These are phyloP conservation scores for Cyclotella atomus DNA, from an alignment of 108 stramenopile genomes.

Conservation along the genomic window DNA sequence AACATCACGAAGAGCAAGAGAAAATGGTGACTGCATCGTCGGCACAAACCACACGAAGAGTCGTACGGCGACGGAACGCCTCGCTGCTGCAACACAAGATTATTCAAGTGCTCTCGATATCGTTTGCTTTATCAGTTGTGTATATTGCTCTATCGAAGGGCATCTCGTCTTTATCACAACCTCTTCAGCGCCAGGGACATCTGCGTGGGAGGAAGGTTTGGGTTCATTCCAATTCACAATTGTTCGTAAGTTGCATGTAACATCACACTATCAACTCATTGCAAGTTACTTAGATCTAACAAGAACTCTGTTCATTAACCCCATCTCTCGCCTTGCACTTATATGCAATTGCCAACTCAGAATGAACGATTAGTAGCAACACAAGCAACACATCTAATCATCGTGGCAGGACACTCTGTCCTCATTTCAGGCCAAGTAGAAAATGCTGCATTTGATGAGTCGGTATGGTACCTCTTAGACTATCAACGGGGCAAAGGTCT, in stretches of 20 bases:
- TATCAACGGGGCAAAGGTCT: conserved; percentile 90
- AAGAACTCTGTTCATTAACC: neutral
- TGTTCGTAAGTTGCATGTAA: neutral
- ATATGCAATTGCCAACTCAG: conserved; percentile 12
- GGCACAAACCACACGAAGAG: neutral
- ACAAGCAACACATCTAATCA: conserved; percentile 71
- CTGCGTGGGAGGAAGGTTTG: conserved; percentile 3
- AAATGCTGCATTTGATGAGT: conserved; percentile 75
- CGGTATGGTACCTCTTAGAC: conserved; percentile 90
- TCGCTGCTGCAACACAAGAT: neutral
- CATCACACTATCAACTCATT: neutral
- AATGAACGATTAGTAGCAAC: conserved; percentile 47
- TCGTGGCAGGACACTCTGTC: conserved; percentile 89
- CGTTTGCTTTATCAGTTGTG: neutral
- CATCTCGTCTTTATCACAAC: neutral
- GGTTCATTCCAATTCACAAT: conserved; percentile 8
- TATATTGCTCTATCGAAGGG: neutral
- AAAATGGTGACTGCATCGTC: conserved; percentile 1
- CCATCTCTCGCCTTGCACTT: neutral
- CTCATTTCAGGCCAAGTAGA: conserved; percentile 65
- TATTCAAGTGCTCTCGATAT: neutral
- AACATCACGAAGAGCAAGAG: neutral
- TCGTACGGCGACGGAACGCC: neutral
- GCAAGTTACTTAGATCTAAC: neutral
- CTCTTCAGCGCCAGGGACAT: neutral